phyloP scores from a whole-genome alignment of 1,284 basidiomycete species.

The Ganoderma sinense region DNA sequence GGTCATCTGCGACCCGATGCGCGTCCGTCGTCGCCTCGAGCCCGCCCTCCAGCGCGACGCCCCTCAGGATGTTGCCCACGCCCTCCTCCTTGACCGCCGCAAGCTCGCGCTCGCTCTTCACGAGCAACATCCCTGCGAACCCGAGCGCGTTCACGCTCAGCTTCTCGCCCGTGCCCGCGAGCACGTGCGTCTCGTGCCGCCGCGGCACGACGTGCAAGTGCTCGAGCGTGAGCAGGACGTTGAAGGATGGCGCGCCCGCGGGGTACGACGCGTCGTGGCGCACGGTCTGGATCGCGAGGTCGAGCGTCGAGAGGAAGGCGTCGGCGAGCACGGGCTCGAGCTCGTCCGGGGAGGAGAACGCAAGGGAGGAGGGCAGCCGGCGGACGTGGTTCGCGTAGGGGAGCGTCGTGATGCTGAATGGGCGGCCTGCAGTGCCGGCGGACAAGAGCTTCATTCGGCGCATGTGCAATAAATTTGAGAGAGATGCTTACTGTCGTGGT shows the following conservation, averaged over 20 bases:
- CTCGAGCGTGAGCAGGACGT: conserved; percentile 82
- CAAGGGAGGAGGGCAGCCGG: conserved; percentile 64
- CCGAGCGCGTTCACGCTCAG: conserved; percentile 85
- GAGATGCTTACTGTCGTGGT: conserved; percentile 60
- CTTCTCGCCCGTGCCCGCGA: conserved; percentile 57
- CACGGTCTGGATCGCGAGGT: conserved; percentile 80
- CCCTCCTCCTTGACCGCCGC: conserved; percentile 69
- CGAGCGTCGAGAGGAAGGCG: conserved; percentile 78
- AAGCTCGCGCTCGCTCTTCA: conserved; percentile 79
- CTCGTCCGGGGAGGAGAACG: conserved; percentile 50
- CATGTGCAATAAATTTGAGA: too few relatives aligned
- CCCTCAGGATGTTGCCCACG: conserved; percentile 63
- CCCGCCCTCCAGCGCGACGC: conserved; percentile 68
- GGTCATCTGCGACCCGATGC: too few relatives aligned
- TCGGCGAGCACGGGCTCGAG: conserved; percentile 65
- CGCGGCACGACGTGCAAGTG: conserved; percentile 88
- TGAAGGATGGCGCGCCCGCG: conserved; percentile 76
- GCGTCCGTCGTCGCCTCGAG: conserved; percentile 60
- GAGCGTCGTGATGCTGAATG: conserved; percentile 11
- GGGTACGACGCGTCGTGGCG: conserved; percentile 71
- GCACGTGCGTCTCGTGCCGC: conserved; percentile 59
- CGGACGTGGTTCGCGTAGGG: conserved; percentile 85
- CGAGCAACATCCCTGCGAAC: conserved; percentile 88
- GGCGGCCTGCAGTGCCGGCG: conserved; percentile 1
- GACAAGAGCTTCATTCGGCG: too few relatives aligned